Evolutionary conservation across 176 grass and related monocot species (phyloP).

Genomic region (Olyra latifolia): DNA sequence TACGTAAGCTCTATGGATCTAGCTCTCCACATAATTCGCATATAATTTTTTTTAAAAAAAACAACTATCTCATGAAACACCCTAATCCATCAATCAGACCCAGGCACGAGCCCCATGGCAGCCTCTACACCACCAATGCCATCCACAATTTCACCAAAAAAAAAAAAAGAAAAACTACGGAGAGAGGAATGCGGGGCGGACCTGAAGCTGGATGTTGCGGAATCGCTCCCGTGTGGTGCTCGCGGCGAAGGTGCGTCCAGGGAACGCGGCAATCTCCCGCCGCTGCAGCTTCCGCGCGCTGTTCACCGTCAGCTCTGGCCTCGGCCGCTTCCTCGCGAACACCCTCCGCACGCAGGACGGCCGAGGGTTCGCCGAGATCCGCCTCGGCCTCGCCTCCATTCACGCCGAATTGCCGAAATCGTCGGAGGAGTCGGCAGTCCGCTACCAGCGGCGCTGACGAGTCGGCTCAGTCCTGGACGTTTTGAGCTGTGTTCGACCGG

Average conservation of each 20-base stretch:
- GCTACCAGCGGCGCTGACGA: too few species aligned
- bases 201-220: constrained; percentile 75
- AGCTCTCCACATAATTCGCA: background rate
- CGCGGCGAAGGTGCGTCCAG: constrained; percentile 42
- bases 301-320: constrained; percentile 46
- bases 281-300: constrained; percentile 62
- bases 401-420: too few species aligned
- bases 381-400: constrained; percentile 61
- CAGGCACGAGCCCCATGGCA: background rate
- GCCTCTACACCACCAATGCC: background rate
- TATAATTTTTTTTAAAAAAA: background rate
- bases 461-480: too few species aligned
- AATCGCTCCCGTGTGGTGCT: constrained; percentile 62
- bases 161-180: background rate
- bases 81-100: background rate
- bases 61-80: background rate
- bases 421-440: too few species aligned
- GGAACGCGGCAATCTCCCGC: constrained; percentile 55
- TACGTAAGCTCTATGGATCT: background rate
- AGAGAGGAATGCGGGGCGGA: background rate
- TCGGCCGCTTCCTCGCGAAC: constrained; percentile 52
- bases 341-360: constrained; percentile 46
- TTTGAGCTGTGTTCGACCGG: too few species aligned
- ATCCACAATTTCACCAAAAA: constrained; percentile 1
- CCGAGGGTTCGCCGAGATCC: constrained; percentile 43